Conservation (phyloP, 148 eudicot species). For the Suaeda aralocaspica region DNA sequence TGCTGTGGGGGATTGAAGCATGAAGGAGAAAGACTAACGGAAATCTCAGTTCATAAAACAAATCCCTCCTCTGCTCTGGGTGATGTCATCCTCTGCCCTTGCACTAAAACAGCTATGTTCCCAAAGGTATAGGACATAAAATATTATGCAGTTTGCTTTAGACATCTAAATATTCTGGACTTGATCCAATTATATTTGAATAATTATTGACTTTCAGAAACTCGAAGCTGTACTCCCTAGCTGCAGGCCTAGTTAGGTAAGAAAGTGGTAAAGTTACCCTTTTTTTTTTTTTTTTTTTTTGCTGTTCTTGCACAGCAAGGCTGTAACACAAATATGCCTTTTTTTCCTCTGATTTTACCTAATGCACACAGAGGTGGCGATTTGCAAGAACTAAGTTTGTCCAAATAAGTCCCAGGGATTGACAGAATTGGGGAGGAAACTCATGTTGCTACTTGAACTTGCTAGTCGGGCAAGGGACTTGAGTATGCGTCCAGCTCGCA, state of each 20-base stretch:
- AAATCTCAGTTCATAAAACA: constrained; percentile 93
- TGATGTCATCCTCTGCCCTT: constrained; percentile 91
- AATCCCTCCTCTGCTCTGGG: constrained; percentile 93
- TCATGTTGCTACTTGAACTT: constrained; percentile 82
- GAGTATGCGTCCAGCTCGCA: constrained; percentile 93
- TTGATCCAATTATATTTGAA: not conserved
- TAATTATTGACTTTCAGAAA: constrained; percentile 49
- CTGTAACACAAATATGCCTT: not conserved
- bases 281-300: not conserved
- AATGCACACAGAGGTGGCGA: constrained; percentile 79
- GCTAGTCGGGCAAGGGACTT: constrained; percentile 91
- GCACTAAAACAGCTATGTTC: constrained; percentile 82
- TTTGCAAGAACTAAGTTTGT: constrained; percentile 96
- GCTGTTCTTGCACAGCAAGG: not conserved
- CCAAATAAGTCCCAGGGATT: constrained; percentile 70
- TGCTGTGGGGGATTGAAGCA: constrained; percentile 79
- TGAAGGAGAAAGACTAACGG: constrained; percentile 94
- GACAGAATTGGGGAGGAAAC: constrained; percentile 87
- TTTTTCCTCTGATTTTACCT: not conserved
- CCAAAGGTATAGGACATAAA: constrained; percentile 54
- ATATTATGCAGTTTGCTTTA: not conserved
- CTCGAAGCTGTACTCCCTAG: constrained; percentile 91
- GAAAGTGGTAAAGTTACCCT: constrained; percentile 12
- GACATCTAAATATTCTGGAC: not conserved
- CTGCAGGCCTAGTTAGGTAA: constrained; percentile 94